Base-by-base conservation (phyloP, 148 eudicot species). In the Vaccinium vitisidaea region DNA sequence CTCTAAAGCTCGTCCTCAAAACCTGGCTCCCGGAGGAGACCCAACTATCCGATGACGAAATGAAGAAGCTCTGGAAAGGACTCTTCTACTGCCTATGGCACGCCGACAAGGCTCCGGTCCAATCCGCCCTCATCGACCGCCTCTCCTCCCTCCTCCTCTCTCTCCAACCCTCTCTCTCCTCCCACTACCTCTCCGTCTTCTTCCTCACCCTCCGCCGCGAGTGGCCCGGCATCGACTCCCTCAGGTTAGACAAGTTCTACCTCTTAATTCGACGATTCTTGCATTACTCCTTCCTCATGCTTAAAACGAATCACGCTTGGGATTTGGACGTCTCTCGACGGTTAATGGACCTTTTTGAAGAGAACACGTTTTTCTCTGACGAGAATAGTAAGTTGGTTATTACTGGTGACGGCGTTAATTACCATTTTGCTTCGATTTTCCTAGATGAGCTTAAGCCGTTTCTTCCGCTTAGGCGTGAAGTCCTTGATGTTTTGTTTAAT, bases 1-100 rank as follows among this genome's bases (percentile, higher is more conserved):
- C 96, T 63, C 85, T 97, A 0, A 90, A 82, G 39, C 81, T 81
- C 1, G 53, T 85, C 69, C 86, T 95, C 36, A 86, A 90, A 84
- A 69, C 89, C 8, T 92, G 91, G 90, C 93, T 93, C 7, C 90
- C 39, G 39, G 39, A 2, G 3, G 39, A 36, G 39, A 36, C 39
- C 86, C 83, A 84, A 67, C 63, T 97, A 85, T 87, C 97, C 82
- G 98, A 95, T 49, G 92, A 90, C 55, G 94, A 94, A 32, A 80
- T 97, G 79, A 94, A 90, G 85, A 95, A 89, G 92, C 87, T 97
- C 1, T 97, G 99, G 99, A 97, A 97, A 81, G 94, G 96, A 10
- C 93, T 97, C 18, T 97, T 97, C 81, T 97, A 95, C 88, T 93
- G 92, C 85, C 85, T 93, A 74, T 97, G 99, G 99, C 99, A 97